These are phyloP conservation scores for Thinopyrum elongatum DNA, from an alignment of 176 grass and related monocot species.

Conservation along the genomic window DNA sequence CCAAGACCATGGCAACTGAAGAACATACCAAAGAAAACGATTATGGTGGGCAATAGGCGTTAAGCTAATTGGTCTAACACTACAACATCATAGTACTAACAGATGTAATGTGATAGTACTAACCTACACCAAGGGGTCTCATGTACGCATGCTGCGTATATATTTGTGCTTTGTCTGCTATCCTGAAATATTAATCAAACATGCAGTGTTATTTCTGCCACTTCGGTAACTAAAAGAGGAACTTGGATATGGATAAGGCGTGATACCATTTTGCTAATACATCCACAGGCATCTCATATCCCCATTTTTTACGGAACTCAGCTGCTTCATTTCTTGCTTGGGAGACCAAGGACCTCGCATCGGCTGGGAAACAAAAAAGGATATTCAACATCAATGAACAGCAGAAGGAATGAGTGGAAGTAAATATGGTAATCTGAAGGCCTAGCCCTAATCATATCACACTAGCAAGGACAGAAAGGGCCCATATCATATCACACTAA, in stretches of 20 bases:
- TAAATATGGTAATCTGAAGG: not conserved
- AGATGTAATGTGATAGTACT: constrained; percentile 27
- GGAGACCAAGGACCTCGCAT: constrained; percentile 94
- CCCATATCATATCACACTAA: not conserved
- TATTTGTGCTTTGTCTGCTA: constrained; percentile 97
- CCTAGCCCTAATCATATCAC: not conserved
- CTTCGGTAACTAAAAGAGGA: not conserved
- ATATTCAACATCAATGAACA: constrained; percentile 2
- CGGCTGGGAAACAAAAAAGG: constrained; percentile 48
- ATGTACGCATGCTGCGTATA: constrained; percentile 99
- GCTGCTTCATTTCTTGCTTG: constrained; percentile 99
- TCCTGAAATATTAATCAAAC: constrained; percentile 58
- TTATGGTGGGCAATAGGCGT: not conserved
- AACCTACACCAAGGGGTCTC: constrained; percentile 97
- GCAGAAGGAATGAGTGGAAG: not conserved
- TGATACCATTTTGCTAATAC: constrained; percentile 87
- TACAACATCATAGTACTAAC: not conserved
- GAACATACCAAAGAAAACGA: constrained; percentile 22
- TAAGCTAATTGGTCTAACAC: not conserved
- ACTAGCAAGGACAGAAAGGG: not conserved
- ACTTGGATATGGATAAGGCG: not conserved
- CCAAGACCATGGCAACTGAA: constrained; percentile 90
- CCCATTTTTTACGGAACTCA: constrained; percentile 98
- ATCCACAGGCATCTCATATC: constrained; percentile 97
- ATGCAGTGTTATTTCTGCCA: not conserved